These are phyloP conservation scores for Trypanosoma grayi DNA, from an alignment of 208 protist genomes.

Conservation along the genomic window DNA sequence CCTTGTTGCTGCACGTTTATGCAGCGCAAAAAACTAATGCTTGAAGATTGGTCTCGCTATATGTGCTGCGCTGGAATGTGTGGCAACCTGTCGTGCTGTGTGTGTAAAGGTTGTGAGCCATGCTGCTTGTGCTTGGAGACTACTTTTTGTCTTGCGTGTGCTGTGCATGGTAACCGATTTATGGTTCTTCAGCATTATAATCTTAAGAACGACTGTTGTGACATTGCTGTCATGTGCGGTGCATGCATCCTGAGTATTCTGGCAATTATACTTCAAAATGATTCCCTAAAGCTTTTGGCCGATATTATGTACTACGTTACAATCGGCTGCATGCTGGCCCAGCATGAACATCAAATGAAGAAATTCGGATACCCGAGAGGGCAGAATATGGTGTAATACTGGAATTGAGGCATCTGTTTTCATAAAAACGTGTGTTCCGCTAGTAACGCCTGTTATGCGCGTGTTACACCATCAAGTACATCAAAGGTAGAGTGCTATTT, in stretches of 20 bases:
- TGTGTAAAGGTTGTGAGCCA: conserved; percentile 26
- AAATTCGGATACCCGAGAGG: conserved; percentile 27
- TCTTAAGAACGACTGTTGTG: conserved; percentile 51
- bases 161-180: conserved; percentile 61
- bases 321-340: conserved; percentile 60
- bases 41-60: conserved; percentile 47
- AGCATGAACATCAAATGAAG: conserved; percentile 62
- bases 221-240: conserved; percentile 35
- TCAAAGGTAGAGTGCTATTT: no score
- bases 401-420: conserved; percentile 25
- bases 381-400: conserved; percentile 20
- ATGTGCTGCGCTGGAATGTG: conserved; percentile 61
- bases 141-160: conserved; percentile 40
- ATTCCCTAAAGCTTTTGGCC: conserved; percentile 17
- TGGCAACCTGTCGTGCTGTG: conserved; percentile 28
- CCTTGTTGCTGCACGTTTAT: conserved; percentile 52
- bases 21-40: conserved; percentile 53
- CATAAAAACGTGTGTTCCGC: background rate
- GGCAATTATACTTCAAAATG: conserved; percentile 20
- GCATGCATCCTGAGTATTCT: conserved; percentile 32
- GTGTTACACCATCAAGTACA: no score
- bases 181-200: conserved; percentile 67
- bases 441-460: background rate
- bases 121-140: conserved; percentile 51
- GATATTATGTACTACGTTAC: conserved; percentile 30